Base-by-base conservation (phyloP, 345 rosid genomes). In the Rhodamnia argentea region DNA sequence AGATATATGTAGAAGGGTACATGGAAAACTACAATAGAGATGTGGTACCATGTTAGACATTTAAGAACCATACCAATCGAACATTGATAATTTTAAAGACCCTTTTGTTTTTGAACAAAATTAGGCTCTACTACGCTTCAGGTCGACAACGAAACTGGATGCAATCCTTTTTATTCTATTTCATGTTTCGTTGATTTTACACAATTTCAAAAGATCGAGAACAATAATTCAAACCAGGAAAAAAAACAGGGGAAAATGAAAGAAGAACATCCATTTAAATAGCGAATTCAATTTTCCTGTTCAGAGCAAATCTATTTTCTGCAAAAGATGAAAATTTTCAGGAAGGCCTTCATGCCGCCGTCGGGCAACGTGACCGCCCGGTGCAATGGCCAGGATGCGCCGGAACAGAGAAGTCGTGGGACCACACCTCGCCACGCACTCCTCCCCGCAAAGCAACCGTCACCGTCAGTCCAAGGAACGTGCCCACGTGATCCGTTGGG, bases 221-320 rank as follows among this genome's bases (percentile, higher is more conserved):
- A 27, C 10, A 13, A 27, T 60, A 14, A 4, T 0, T 60, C 1
- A 11, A 9, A 11, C 44, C 44, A 42, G 44, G 2, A 26, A 12
- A 12, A 26, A 5, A 59, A 4, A 0, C 5, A 2, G 1, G 1
- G 6, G 14, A 1, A 1, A 27, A 0, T 37, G 10, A 14, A 27
- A 37, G 40, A 60, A 13, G 9, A 62, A 62, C 5, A 15, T 29
- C 42, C 20, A 2, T 13, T 60, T n/a, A 14, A 60, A 60, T 5
- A 13, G 20, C 42, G 18, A 70, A 70, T 18, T 37, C 26, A 70
- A 37, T 37, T 70, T 70, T 24, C 81, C 13, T 20, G 81, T 18
- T 37, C 47, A 24, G 13, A 37, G 47, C 26, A 70, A 70, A 0
- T 32, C 13, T 9, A 16, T 32, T 4, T 32, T 32, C 13, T 9